Percentiles rank a stretch among this genome's conserved stretches.
phyloP scores from a whole-genome alignment of 2,329 filamentous ascomycete species.

The Venturia oleaginea region DNA sequence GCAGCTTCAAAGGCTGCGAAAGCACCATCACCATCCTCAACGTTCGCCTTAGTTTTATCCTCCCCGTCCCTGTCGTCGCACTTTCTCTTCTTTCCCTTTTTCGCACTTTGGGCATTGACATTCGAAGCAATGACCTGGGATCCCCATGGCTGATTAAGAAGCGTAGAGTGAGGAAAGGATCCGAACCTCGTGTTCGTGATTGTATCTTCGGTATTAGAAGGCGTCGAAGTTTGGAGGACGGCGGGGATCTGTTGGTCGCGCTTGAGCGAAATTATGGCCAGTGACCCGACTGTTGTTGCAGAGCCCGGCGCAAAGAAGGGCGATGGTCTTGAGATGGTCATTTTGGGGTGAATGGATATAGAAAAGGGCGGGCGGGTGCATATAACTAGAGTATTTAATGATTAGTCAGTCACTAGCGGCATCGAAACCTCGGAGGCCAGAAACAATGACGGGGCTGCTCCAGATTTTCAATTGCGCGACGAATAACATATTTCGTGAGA shows the following conservation, averaged over 20 bases:
- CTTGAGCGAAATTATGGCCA: constrained; percentile 81
- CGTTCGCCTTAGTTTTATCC: constrained; percentile 21
- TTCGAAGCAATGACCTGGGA: constrained; percentile 82
- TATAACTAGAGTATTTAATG: background rate
- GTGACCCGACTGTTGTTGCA: constrained; percentile 51
- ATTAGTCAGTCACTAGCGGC: background rate
- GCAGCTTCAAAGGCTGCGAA: constrained; percentile 12
- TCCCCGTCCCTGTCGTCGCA: constrained; percentile 31
- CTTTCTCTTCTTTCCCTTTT: constrained; percentile 41
- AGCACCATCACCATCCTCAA: constrained; percentile 25
- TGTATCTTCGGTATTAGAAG: constrained; percentile 30
- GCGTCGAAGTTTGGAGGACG: constrained; percentile 36
- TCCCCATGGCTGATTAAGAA: constrained; percentile 72
- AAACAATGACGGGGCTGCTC: no score
- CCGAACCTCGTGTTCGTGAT: constrained; percentile 86
- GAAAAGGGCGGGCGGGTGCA: background rate
- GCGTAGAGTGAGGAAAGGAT: constrained; percentile 49
- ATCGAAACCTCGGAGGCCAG: no score
- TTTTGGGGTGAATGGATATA: no score
- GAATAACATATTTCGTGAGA: background rate
- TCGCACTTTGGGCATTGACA: constrained; percentile 70
- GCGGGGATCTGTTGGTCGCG: constrained; percentile 76
- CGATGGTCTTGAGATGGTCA: constrained; percentile 36
- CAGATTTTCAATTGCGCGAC: background rate
- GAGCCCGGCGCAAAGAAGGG: constrained; percentile 69